Evolutionary conservation across 345 rosid species (phyloP).

Genomic region (Euphorbia tirucalli): DNA sequence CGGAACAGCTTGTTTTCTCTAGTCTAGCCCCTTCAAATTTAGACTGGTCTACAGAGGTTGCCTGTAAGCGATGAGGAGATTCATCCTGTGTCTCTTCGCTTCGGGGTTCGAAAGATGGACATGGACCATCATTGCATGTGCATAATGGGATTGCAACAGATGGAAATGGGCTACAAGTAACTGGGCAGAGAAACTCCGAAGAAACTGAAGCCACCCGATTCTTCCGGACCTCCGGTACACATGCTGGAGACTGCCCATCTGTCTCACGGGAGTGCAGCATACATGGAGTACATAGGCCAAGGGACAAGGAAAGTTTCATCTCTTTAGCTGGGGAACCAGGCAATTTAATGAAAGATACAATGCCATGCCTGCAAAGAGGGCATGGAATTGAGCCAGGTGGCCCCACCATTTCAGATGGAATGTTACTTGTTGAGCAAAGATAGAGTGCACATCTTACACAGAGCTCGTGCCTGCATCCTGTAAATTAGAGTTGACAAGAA

Average conservation of each 20-base stretch:
- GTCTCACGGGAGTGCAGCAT: constrained; percentile 73
- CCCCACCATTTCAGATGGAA: constrained; percentile 54
- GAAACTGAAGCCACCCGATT: constrained; percentile 73
- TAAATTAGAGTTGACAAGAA: constrained; percentile 13
- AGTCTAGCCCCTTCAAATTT: constrained; percentile 70
- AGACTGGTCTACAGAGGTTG: constrained; percentile 48
- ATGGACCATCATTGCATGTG: constrained; percentile 80
- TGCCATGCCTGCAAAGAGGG: constrained; percentile 92
- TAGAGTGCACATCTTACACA: constrained; percentile 93
- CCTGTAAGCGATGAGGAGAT: constrained; percentile 45
- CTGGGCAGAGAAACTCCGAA: constrained; percentile 81
- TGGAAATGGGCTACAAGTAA: constrained; percentile 93
- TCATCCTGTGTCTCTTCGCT: constrained; percentile 50
- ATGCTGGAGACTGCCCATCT: constrained; percentile 53
- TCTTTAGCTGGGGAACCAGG: constrained; percentile 67
- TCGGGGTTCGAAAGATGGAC: constrained; percentile 70
- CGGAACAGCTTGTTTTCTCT: constrained; percentile 85
- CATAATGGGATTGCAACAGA: constrained; percentile 82
- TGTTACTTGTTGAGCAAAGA: constrained; percentile 82
- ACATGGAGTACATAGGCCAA: constrained; percentile 89
- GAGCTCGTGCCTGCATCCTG: constrained; percentile 94
- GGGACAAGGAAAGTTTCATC: constrained; percentile 60
- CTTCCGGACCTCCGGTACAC: constrained; percentile 58
- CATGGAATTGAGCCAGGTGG: constrained; percentile 94
- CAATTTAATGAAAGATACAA: constrained; percentile 62